These are phyloP conservation scores for Olyra latifolia DNA, from an alignment of 176 grass and related monocot species.

Conservation along the genomic window DNA sequence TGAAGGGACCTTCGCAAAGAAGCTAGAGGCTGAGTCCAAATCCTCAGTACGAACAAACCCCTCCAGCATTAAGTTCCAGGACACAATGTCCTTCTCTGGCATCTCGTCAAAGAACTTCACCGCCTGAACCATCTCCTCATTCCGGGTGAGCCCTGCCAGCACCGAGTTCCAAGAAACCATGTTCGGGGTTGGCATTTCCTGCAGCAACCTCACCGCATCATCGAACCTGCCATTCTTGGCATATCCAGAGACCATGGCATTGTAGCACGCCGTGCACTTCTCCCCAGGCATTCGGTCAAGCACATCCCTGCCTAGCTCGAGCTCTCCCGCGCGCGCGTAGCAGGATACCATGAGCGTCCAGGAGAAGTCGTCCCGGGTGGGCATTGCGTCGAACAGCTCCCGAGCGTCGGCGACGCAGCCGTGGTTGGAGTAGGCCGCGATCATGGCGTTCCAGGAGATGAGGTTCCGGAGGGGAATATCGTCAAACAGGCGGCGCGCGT, in stretches of 20 bases:
- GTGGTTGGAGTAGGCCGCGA: constrained; percentile 42
- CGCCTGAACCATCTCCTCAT: constrained; percentile 21
- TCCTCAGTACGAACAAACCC: constrained; percentile 49
- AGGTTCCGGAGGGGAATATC: constrained; percentile 36
- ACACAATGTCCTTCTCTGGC: constrained; percentile 43
- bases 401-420: constrained; percentile 34
- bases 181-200: constrained; percentile 33
- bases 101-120: constrained; percentile 51
- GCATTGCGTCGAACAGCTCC: constrained; percentile 50
- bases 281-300: constrained; percentile 50
- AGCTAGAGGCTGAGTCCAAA: constrained; percentile 29
- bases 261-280: constrained; percentile 51
- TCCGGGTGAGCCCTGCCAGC: constrained; percentile 41
- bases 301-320: constrained; percentile 38
- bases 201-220: constrained; percentile 37
- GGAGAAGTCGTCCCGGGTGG: constrained; percentile 40
- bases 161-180: constrained; percentile 51
- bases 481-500: constrained; percentile 45
- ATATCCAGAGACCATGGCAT: constrained; percentile 58
- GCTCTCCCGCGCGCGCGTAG: constrained; percentile 36
- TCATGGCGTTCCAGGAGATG: constrained; percentile 60
- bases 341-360: constrained; percentile 55
- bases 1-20: constrained; percentile 45
- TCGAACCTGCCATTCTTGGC: constrained; percentile 44
- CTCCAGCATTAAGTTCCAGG: constrained; percentile 72